A percentile compares a stretch with the other conserved stretches of the same genome.
phyloP scores from a whole-genome alignment of 169 alveolate genomes.

The Plasmodium sp. region DNA sequence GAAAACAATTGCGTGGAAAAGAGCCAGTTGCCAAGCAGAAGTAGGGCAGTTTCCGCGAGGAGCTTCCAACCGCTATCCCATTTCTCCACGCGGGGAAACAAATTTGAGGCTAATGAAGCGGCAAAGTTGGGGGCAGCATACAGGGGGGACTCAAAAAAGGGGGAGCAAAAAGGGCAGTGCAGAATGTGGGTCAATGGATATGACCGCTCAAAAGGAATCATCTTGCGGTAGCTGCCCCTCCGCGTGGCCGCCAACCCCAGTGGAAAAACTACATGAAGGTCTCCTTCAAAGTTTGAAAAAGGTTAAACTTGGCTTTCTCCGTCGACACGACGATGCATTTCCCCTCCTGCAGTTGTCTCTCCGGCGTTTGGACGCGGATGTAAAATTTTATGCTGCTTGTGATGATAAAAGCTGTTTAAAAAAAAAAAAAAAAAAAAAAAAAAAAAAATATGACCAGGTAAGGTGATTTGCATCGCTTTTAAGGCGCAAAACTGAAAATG shows the following conservation, averaged over 20 bases:
- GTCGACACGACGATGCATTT: slow-evolving; percentile 30
- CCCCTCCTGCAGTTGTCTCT: slow-evolving; percentile 26
- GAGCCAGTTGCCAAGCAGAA: background rate
- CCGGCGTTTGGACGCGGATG: slow-evolving; percentile 65
- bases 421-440: slow-evolving; percentile 1
- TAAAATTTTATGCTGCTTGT: slow-evolving; percentile 35
- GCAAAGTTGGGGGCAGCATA: background rate
- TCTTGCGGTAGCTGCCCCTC: background rate
- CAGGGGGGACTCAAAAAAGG: background rate
- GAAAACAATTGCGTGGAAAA: background rate
- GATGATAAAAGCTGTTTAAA: slow-evolving; percentile 33
- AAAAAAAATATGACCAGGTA: too few species aligned
- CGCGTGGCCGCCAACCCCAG: background rate
- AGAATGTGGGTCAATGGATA: background rate
- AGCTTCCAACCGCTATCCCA: background rate
- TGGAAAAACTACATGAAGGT: background rate
- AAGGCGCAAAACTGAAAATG: too few species aligned
- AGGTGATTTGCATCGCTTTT: too few species aligned
- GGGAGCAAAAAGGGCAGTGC: background rate
- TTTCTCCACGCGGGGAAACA: background rate
- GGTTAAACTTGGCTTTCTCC: background rate
- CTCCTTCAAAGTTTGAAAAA: slow-evolving; percentile 20
- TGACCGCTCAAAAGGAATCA: background rate
- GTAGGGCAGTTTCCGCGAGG: background rate
- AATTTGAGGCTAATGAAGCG: background rate